A percentile compares a stretch with the other conserved stretches of the same genome.
Evolutionary conservation across 352 stramenopile species (phyloP).

Genomic region (Globisporangium sylvaticum): DNA sequence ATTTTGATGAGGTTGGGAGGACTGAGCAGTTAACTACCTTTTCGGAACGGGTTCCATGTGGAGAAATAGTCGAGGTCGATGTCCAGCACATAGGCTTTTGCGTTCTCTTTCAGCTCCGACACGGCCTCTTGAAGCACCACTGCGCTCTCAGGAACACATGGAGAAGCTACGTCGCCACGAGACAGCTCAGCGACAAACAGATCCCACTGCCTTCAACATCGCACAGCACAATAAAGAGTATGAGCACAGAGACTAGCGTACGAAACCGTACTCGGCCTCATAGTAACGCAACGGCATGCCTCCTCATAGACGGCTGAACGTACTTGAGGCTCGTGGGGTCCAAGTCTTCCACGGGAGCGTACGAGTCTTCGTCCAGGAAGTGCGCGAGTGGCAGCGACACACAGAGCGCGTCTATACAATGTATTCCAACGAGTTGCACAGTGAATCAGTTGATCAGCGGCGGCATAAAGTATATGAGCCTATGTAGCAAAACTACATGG

Average conservation of each 20-base stretch:
- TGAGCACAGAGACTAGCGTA: no score
- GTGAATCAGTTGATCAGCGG: background rate
- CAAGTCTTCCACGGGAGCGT: slow-evolving; percentile 35
- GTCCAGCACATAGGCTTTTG: slow-evolving; percentile 65
- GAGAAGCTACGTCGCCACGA: background rate
- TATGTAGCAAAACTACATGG: no score
- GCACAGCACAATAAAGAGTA: background rate
- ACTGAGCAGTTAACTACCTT: slow-evolving; percentile 27
- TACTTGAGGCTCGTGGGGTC: slow-evolving; percentile 28
- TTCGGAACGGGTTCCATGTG: slow-evolving; percentile 81
- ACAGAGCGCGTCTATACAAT: slow-evolving; percentile 28
- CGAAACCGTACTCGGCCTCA: no score
- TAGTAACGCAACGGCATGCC: no score
- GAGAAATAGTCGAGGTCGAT: slow-evolving; percentile 91
- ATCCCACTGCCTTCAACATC: slow-evolving; percentile 30
- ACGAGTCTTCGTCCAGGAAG: slow-evolving; percentile 74
- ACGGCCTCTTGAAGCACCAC: slow-evolving; percentile 18
- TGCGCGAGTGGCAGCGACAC: slow-evolving; percentile 57
- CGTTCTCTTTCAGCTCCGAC: slow-evolving; percentile 15
- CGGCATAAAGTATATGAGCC: background rate
- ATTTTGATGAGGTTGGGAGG: no score
- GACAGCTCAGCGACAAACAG: slow-evolving; percentile 32
- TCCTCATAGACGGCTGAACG: no score
- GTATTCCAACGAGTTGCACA: background rate
- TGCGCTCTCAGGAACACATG: background rate